Evolutionary conservation across 768 basidiomycete genomes (phyloP).

Genomic region (Rhodotorula kratochvilovae): DNA sequence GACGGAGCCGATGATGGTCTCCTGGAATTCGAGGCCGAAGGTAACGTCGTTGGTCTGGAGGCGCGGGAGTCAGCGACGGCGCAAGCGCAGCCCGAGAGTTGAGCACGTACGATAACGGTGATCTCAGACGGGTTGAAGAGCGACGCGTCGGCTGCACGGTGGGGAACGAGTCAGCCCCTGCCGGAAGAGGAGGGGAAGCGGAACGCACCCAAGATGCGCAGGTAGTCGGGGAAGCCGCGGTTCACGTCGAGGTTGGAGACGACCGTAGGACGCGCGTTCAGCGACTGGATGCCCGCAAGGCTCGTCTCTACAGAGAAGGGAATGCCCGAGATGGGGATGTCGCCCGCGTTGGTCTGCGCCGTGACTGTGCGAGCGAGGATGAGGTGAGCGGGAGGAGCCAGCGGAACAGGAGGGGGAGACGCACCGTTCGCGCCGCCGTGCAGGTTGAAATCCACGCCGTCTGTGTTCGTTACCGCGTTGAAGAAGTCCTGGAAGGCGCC

Average conservation of each 20-base stretch:
- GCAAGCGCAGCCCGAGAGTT: neutral
- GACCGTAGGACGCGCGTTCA: conserved; percentile 54
- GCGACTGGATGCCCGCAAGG: conserved; percentile 55
- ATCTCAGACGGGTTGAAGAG: conserved; percentile 33
- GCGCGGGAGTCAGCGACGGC: neutral
- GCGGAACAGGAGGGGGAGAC: neutral
- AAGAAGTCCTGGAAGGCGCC: conserved; percentile 59
- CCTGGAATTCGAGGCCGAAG: conserved; percentile 59
- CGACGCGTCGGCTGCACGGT: conserved; percentile 21
- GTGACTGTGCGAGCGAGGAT: neutral
- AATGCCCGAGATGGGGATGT: conserved; percentile 63
- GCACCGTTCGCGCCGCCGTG: conserved; percentile 39
- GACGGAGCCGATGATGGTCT: conserved; percentile 47
- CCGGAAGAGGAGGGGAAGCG: neutral
- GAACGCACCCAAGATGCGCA: conserved; percentile 15
- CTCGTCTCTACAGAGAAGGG: conserved; percentile 60
- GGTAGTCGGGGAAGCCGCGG: conserved; percentile 45
- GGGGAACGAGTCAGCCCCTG: neutral
- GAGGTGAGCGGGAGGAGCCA: neutral
- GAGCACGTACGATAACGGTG: conserved; percentile 19
- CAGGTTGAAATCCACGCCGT: conserved; percentile 53
- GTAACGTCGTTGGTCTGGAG: conserved; percentile 56
- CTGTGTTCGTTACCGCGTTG: conserved; percentile 57
- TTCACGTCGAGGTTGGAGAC: conserved; percentile 64
- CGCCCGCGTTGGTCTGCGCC: conserved; percentile 54